A percentile compares a stretch with the other conserved stretches of the same genome.
phyloP scores from a whole-genome alignment of 108 stramenopile genomes.

The Nitzschia sp. region DNA sequence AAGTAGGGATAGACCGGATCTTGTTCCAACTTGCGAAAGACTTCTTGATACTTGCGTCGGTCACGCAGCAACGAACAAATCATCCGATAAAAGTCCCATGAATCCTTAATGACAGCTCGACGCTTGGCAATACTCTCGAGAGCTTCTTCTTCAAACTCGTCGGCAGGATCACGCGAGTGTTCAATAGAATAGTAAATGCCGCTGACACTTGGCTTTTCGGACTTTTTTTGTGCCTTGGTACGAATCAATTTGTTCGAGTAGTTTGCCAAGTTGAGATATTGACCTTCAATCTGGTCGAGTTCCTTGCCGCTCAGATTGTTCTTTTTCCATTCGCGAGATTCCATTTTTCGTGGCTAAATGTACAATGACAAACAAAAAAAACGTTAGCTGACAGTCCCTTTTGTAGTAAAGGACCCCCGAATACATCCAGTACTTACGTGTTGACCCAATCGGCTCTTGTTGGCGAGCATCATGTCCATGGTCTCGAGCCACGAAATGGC shows the following conservation, averaged over 20 bases:
- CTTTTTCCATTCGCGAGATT: constrained; percentile 45
- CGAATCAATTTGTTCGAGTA: constrained; percentile 86
- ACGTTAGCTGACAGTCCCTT: too few species aligned
- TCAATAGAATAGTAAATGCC: constrained; percentile 80
- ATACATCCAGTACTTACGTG: constrained; percentile 13
- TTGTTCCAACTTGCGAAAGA: constrained; percentile 72
- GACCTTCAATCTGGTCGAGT: constrained; percentile 73
- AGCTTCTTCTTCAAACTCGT: constrained; percentile 77
- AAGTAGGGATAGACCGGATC: constrained; percentile 87
- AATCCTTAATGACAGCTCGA: constrained; percentile 86
- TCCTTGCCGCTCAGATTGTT: constrained; percentile 53
- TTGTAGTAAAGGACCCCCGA: too few species aligned
- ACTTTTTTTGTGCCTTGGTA: constrained; percentile 49
- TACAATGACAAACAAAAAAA: too few species aligned
- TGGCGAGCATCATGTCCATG: constrained; percentile 78
- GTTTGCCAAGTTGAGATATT: constrained; percentile 76
- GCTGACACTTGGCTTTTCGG: constrained; percentile 43
- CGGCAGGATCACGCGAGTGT: constrained; percentile 45
- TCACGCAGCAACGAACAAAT: constrained; percentile 78
- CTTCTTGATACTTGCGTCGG: constrained; percentile 82
- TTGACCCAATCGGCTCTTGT: constrained; percentile 23
- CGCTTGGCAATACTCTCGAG: constrained; percentile 85
- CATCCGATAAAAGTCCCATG: constrained; percentile 89
- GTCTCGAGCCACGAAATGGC: constrained; percentile 84
- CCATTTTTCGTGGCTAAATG: neutral